phyloP scores from a whole-genome alignment of 495 filamentous ascomycete genomes.

The Bacidia gigantensis region DNA sequence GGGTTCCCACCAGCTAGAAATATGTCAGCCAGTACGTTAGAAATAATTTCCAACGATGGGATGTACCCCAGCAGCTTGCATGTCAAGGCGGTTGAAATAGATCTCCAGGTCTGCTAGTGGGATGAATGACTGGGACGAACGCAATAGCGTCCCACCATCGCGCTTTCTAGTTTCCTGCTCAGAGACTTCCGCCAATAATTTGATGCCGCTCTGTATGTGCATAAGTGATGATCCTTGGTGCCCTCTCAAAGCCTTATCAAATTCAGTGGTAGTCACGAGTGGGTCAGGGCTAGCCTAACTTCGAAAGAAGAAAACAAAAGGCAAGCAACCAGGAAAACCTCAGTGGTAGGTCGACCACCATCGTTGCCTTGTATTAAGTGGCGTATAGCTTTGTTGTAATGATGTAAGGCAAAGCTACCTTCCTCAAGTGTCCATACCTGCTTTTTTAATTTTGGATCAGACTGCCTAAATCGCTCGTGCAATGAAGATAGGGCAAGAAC shows the following conservation, averaged over 20 bases:
- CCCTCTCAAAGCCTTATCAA: constrained; percentile 20
- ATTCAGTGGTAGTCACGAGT: background rate
- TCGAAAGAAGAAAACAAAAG: constrained; percentile 44
- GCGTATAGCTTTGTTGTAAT: constrained; percentile 42
- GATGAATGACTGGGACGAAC: constrained; percentile 5
- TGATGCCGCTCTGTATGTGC: constrained; percentile 24
- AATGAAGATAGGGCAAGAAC: constrained; percentile 49
- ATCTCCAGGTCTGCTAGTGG: constrained; percentile 9
- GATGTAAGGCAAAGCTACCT: constrained; percentile 30
- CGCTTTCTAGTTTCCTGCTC: background rate
- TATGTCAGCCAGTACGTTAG: background rate
- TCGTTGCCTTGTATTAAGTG: constrained; percentile 16
- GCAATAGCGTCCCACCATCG: background rate
- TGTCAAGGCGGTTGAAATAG: constrained; percentile 14
- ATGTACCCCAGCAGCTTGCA: constrained; percentile 8
- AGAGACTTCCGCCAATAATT: constrained; percentile 19
- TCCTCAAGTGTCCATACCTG: constrained; percentile 3
- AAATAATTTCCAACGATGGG: background rate
- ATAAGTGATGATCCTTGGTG: constrained; percentile 24
- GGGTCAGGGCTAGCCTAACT: constrained; percentile 25
- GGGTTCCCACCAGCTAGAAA: constrained; percentile 9
- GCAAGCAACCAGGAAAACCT: constrained; percentile 39
- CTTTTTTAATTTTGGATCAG: constrained; percentile 6
- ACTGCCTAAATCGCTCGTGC: constrained; percentile 44
- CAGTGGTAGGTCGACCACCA: constrained; percentile 10